These are phyloP conservation scores for Solanum sejunctum DNA, from an alignment of 257 asterid species.

Conservation along the genomic window DNA sequence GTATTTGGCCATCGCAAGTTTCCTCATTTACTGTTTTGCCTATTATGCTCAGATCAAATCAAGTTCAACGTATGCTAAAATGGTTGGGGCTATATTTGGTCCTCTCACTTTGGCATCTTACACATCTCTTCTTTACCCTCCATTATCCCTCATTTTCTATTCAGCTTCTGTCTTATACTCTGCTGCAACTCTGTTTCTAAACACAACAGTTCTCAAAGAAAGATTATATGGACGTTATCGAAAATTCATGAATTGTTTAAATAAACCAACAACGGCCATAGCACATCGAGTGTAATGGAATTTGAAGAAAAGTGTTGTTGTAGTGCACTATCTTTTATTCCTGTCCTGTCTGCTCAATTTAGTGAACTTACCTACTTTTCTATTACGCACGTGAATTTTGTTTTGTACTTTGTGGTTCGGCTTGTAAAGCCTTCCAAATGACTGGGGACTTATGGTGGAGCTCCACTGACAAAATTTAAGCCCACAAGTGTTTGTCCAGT, in stretches of 20 bases:
- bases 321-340: too few species aligned
- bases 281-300: not conserved
- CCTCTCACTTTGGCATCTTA: not conserved
- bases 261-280: not conserved
- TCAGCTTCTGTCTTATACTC: not conserved
- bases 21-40: not conserved
- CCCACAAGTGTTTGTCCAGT: not conserved
- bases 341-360: too few species aligned
- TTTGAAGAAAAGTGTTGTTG: not conserved
- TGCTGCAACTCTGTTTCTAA: too few species aligned
- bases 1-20: not conserved
- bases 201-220: not conserved
- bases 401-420: too few species aligned
- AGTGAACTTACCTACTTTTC: not conserved
- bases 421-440: too few species aligned
- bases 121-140: not conserved
- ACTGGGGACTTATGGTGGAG: too few species aligned
- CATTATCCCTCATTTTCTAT: not conserved
- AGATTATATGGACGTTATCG: too few species aligned
- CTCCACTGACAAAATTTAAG: too few species aligned
- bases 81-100: not conserved
- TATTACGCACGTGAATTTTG: not conserved
- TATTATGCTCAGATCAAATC: not conserved
- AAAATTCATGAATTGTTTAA: not conserved
- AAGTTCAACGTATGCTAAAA: not conserved